A percentile compares a stretch with the other conserved stretches of the same genome.
Conservation (phyloP, 2,329 filamentous ascomycete genomes). For the Penicillium olsonii region DNA sequence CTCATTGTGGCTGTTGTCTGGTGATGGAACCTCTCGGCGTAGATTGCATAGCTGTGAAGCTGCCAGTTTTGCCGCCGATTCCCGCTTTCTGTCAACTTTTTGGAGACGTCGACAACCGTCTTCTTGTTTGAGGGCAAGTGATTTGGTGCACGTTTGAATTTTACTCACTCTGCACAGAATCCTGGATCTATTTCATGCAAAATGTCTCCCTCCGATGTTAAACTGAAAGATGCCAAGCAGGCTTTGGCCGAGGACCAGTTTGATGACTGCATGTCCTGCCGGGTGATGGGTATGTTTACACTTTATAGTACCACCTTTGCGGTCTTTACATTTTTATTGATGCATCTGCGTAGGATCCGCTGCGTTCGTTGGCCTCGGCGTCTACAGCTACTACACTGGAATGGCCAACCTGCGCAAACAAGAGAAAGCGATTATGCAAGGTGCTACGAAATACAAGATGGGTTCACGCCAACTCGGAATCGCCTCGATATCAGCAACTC, state of each 20-base stretch:
- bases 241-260: constrained; percentile 47
- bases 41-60: constrained; percentile 24
- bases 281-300: constrained; percentile 61
- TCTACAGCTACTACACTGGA: constrained; percentile 76
- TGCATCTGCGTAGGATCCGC: constrained; percentile 60
- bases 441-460: constrained; percentile 72
- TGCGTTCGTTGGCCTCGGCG: constrained; percentile 73
- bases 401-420: constrained; percentile 70
- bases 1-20: constrained; percentile 62
- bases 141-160: not conserved
- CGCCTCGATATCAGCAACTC: constrained; percentile 64
- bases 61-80: constrained; percentile 35
- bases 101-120: constrained; percentile 2
- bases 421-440: constrained; percentile 62
- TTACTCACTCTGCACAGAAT: not conserved
- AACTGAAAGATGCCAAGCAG: constrained; percentile 63
- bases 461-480: constrained; percentile 69
- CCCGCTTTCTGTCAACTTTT: constrained; percentile 30
- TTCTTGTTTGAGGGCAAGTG: not conserved
- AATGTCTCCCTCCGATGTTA: constrained; percentile 47
- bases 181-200: constrained; percentile 30
- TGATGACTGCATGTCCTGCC: constrained; percentile 71
- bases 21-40: constrained; percentile 11
- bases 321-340: constrained; percentile 10
- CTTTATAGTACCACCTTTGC: not conserved